A percentile compares a stretch with the other conserved stretches of the same genome.
These are phyloP conservation scores for Salix exigua DNA, from an alignment of 345 rosid genomes.

Conservation along the genomic window DNA sequence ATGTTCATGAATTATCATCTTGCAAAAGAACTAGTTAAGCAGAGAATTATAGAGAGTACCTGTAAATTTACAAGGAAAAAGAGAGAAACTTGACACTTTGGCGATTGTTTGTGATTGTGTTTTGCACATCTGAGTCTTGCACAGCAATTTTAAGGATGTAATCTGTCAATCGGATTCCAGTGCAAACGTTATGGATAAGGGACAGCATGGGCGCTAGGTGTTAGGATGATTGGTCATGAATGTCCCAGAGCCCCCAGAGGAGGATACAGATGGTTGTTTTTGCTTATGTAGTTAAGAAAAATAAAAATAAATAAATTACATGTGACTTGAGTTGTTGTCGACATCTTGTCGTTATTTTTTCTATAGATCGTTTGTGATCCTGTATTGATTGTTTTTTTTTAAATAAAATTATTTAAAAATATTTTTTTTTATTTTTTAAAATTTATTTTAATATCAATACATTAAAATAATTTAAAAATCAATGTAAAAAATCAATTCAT, in stretches of 20 bases:
- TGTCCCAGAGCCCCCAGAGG: background rate
- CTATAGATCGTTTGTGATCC: too few species aligned
- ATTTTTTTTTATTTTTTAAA: too few species aligned
- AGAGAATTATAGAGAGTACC: background rate
- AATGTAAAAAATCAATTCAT: too few species aligned
- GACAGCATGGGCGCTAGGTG: background rate
- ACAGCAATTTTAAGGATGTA: background rate
- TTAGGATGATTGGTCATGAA: background rate
- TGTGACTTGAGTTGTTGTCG: background rate
- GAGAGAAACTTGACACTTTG: background rate
- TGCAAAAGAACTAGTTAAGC: background rate
- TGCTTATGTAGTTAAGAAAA: background rate
- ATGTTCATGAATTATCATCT: constrained; percentile 8
- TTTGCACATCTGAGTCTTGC: background rate
- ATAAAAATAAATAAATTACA: too few species aligned
- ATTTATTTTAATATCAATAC: too few species aligned
- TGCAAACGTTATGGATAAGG: constrained; percentile 22
- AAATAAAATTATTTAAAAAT: too few species aligned
- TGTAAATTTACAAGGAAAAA: background rate
- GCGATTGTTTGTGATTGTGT: background rate
- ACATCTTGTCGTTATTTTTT: too few species aligned
- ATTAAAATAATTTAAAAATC: too few species aligned
- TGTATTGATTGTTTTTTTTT: too few species aligned
- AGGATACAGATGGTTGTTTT: background rate
- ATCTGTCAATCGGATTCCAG: constrained; percentile 3